Conservation (phyloP, 2,329 filamentous ascomycete genomes). For the Fusarium verrucosum region DNA sequence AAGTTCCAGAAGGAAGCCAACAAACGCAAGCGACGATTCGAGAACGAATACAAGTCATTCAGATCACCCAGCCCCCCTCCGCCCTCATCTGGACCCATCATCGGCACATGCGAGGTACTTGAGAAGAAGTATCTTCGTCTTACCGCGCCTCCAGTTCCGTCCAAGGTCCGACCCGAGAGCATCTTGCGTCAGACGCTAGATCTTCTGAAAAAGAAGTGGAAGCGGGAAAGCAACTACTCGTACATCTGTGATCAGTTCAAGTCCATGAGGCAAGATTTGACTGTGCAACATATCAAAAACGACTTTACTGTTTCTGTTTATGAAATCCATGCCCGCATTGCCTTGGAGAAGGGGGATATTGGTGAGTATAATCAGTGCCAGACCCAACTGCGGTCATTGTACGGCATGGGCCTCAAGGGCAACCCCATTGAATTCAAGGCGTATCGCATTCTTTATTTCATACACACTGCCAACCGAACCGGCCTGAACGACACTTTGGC, state of each 20-base stretch:
- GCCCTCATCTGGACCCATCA: constrained; percentile 73
- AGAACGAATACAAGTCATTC: constrained; percentile 69
- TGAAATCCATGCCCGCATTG: constrained; percentile 96
- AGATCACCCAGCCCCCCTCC: constrained; percentile 66
- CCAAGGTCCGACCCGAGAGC: constrained; percentile 84
- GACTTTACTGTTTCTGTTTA: constrained; percentile 97
- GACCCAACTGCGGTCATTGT: constrained; percentile 93
- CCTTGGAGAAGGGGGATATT: constrained; percentile 96
- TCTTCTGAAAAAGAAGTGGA: constrained; percentile 93
- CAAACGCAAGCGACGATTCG: constrained; percentile 89
- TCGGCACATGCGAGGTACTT: constrained; percentile 83
- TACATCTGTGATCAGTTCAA: constrained; percentile 99
- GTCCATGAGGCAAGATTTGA: constrained; percentile 96
- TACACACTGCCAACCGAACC: constrained; percentile 97
- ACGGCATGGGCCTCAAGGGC: constrained; percentile 85
- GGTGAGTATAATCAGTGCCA: constrained; percentile 99
- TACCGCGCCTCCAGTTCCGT: constrained; percentile 87
- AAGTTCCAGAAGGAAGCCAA: constrained; percentile 93
- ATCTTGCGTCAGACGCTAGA: constrained; percentile 87
- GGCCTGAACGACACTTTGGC: constrained; percentile 98
- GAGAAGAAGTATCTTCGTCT: constrained; percentile 96
- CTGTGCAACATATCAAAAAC: constrained; percentile 95
- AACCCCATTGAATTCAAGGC: constrained; percentile 97
- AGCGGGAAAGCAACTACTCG: constrained; percentile 88
- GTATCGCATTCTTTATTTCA: constrained; percentile 99